Percentiles rank a stretch among this genome's conserved stretches.
Conservation (phyloP, 164 flowering plant species). For the Protea cynaroides region DNA sequence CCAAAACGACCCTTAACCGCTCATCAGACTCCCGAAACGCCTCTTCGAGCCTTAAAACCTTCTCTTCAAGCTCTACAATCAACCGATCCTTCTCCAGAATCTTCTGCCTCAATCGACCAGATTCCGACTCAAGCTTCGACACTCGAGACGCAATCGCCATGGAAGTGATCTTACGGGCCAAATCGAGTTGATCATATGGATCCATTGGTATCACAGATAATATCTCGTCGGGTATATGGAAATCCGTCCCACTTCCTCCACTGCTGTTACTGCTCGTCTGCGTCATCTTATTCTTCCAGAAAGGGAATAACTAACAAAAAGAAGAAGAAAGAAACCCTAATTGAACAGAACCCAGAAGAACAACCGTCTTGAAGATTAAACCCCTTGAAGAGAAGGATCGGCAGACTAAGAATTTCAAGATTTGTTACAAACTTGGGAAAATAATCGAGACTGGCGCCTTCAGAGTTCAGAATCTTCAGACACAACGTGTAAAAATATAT, state of each 20-base stretch:
- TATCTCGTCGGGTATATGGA: slow-evolving; percentile 64
- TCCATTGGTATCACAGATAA: slow-evolving; percentile 82
- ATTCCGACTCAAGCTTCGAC: slow-evolving; percentile 72
- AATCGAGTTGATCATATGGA: slow-evolving; percentile 90
- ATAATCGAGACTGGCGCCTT: neutral
- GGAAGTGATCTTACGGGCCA: slow-evolving; percentile 89
- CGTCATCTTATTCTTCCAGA: slow-evolving; percentile 21
- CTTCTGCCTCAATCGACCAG: slow-evolving; percentile 41
- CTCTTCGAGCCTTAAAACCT: slow-evolving; percentile 31
- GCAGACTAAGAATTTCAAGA: neutral
- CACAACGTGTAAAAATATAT: neutral
- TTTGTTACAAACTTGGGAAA: neutral
- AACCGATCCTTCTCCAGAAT: slow-evolving; percentile 59
- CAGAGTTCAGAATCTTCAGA: neutral
- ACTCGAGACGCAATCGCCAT: slow-evolving; percentile 95
- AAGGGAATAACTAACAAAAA: no score
- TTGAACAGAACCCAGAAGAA: neutral
- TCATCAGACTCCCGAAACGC: slow-evolving; percentile 43
- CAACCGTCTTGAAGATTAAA: neutral
- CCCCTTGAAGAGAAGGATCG: neutral
- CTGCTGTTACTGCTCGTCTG: slow-evolving; percentile 18
- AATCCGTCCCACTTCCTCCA: slow-evolving; percentile 37
- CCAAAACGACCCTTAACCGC: slow-evolving; percentile 36
- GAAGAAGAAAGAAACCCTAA: slow-evolving; percentile 2
- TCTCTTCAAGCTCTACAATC: slow-evolving; percentile 56